Conservation (phyloP, 2,329 filamentous ascomycete genomes). For the Hymenoscyphus repandus region DNA sequence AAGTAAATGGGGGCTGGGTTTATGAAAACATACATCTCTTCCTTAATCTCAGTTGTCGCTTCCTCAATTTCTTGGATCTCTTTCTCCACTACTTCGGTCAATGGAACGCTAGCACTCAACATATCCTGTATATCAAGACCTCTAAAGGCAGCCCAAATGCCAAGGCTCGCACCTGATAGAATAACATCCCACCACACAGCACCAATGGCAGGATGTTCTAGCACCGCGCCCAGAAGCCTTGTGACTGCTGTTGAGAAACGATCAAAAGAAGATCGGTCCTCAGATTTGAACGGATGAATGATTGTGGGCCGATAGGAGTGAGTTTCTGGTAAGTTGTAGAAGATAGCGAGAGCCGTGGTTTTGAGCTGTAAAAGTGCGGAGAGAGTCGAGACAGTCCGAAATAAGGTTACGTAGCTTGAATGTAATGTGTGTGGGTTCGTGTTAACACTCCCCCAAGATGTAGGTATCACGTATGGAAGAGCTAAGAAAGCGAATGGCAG, state of each 20-base stretch:
- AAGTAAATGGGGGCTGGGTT: background rate
- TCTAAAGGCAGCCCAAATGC: constrained; percentile 52
- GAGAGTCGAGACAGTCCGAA: constrained; percentile 40
- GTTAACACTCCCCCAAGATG: constrained; percentile 43
- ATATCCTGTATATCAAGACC: constrained; percentile 47
- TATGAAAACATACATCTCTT: background rate
- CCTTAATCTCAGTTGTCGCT: background rate
- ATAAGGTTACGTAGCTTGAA: constrained; percentile 40
- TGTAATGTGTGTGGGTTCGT: constrained; percentile 35
- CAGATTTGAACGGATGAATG: constrained; percentile 41
- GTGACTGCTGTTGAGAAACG: constrained; percentile 41
- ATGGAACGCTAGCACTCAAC: constrained; percentile 35
- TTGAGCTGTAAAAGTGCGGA: constrained; percentile 43
- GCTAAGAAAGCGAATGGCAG: constrained; percentile 43
- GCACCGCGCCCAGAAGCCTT: constrained; percentile 44
- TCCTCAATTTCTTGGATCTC: background rate
- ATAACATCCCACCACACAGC: constrained; percentile 55
- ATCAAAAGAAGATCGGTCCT: constrained; percentile 40
- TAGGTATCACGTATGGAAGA: constrained; percentile 42
- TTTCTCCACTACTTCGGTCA: constrained; percentile 17
- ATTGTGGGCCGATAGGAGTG: constrained; percentile 45
- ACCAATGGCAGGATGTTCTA: constrained; percentile 53
- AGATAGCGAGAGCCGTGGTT: constrained; percentile 38
- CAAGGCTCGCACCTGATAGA: constrained; percentile 47
- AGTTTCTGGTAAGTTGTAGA: constrained; percentile 42